A percentile compares a stretch with the other conserved stretches of the same genome.
Evolutionary conservation across 2,329 filamentous ascomycete genomes (phyloP).

Genomic region (Paecilomyces variotii): DNA sequence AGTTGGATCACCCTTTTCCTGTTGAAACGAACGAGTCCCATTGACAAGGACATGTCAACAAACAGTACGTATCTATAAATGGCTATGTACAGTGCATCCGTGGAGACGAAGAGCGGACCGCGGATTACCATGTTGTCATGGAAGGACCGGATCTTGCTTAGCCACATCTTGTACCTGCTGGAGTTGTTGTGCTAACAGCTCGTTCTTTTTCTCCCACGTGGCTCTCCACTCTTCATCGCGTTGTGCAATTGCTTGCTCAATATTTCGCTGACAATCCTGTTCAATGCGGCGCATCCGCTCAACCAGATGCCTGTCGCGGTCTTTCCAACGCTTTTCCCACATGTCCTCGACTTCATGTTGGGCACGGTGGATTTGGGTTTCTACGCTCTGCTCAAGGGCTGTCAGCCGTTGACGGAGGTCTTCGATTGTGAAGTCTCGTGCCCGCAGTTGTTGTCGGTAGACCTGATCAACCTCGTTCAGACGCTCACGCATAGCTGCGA

Average conservation of each 20-base stretch:
- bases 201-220: slow-evolving; percentile 9
- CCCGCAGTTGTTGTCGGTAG: slow-evolving; percentile 20
- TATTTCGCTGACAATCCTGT: slow-evolving; percentile 9
- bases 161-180: not conserved
- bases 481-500: slow-evolving; percentile 17
- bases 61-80: not conserved
- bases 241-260: slow-evolving; percentile 12
- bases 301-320: slow-evolving; percentile 18
- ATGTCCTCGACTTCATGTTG: slow-evolving; percentile 25
- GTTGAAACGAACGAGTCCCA: not conserved
- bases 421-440: slow-evolving; percentile 20
- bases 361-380: slow-evolving; percentile 19
- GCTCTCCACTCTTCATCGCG: slow-evolving; percentile 13
- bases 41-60: not conserved
- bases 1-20: not conserved
- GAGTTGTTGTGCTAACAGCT: slow-evolving; percentile 1
- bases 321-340: slow-evolving; percentile 28
- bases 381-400: slow-evolving; percentile 14
- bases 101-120: not conserved
- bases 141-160: not conserved
- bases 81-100: not conserved
- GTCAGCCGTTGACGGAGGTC: slow-evolving; percentile 16
- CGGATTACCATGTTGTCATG: not conserved
- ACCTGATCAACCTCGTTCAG: slow-evolving; percentile 24
- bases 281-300: slow-evolving; percentile 18